Evolutionary conservation across 2,329 filamentous ascomycete species (phyloP).

Genomic region (Colletotrichum sublineola): DNA sequence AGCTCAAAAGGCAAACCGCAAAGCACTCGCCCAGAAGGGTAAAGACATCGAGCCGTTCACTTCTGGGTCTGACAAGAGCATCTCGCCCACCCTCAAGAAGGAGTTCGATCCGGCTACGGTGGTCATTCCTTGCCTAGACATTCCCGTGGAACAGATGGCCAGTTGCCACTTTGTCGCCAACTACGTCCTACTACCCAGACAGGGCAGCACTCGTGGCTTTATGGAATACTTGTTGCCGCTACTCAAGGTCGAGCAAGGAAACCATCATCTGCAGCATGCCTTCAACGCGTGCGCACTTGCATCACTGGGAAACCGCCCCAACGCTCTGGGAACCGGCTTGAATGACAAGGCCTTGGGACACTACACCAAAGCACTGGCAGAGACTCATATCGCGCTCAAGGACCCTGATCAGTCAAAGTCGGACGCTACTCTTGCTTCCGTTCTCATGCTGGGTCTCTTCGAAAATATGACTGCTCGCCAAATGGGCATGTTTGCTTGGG

Average conservation of each 20-base stretch:
- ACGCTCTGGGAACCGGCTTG: conserved; percentile 50
- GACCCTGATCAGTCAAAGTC: conserved; percentile 62
- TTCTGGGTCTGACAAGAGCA: conserved; percentile 40
- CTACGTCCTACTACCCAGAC: conserved; percentile 67
- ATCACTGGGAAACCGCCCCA: conserved; percentile 66
- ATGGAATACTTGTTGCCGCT: conserved; percentile 72
- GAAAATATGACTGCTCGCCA: conserved; percentile 58
- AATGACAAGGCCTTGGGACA: conserved; percentile 60
- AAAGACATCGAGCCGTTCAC: conserved; percentile 47
- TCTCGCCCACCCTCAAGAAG: conserved; percentile 44
- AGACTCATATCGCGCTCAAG: conserved; percentile 66
- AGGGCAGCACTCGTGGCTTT: conserved; percentile 66
- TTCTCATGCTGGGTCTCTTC: conserved; percentile 71
- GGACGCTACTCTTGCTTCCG: conserved; percentile 71
- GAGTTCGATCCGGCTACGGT: conserved; percentile 41
- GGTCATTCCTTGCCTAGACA: conserved; percentile 54
- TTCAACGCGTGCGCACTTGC: conserved; percentile 72
- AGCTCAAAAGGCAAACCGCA: conserved; percentile 68
- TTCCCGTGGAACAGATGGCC: conserved; percentile 68
- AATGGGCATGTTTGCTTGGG: conserved; percentile 62
- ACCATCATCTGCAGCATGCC: conserved; percentile 66
- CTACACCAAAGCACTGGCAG: conserved; percentile 68
- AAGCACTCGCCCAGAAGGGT: conserved; percentile 56
- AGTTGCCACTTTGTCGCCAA: conserved; percentile 72
- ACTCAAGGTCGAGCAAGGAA: conserved; percentile 58